A percentile compares a stretch with the other conserved stretches of the same genome.
These are phyloP conservation scores for Luvunga scandens DNA, from an alignment of 345 rosid genomes.

Conservation along the genomic window DNA sequence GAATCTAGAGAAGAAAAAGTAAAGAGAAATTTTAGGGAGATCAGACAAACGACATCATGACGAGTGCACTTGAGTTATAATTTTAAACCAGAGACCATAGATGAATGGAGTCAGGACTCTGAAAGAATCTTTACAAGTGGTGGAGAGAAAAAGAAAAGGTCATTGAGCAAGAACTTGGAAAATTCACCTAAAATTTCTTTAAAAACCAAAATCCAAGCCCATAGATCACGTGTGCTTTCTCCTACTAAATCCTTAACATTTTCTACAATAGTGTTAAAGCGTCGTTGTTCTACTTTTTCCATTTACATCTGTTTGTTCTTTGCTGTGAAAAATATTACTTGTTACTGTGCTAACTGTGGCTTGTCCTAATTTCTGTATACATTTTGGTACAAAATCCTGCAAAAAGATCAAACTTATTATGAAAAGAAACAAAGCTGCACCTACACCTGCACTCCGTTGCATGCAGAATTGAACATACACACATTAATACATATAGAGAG, in stretches of 20 bases:
- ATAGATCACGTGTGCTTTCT: neutral
- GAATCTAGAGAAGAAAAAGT: neutral
- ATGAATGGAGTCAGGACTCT: neutral
- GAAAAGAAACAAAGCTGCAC: slow-evolving; percentile 9
- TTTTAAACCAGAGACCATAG: neutral
- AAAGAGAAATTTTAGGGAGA: neutral
- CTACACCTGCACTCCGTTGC: neutral
- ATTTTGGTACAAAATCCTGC: neutral
- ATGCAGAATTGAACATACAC: neutral
- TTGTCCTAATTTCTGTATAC: neutral
- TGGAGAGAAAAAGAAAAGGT: neutral
- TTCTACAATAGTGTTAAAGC: neutral
- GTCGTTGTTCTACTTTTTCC: neutral
- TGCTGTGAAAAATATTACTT: neutral
- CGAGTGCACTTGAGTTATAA: neutral
- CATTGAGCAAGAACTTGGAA: neutral
- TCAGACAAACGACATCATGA: neutral
- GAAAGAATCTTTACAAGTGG: neutral
- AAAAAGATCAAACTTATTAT: neutral
- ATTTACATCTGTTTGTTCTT: neutral
- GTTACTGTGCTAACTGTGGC: neutral
- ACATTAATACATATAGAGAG: too few relatives aligned
- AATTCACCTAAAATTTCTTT: neutral
- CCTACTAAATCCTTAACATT: neutral
- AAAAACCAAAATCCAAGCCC: neutral